phyloP scores from a whole-genome alignment of 345 rosid species.

The Salix exigua region DNA sequence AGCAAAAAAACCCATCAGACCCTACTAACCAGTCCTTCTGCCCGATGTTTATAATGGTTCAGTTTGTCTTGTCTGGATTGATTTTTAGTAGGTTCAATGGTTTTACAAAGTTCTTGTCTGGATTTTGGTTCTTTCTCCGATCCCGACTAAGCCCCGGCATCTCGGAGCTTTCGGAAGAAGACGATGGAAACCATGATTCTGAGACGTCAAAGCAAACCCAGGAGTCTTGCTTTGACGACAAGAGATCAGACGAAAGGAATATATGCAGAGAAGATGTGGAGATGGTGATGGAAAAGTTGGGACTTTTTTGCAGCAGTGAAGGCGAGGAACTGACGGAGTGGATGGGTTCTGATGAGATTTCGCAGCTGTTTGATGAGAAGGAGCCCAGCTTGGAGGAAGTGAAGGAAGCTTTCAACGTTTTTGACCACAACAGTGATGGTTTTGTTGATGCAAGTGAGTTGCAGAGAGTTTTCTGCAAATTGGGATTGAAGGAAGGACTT shows the following conservation, averaged over 20 bases:
- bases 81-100: slow-evolving; percentile 18
- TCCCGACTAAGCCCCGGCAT: slow-evolving; percentile 21
- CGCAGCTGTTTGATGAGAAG: slow-evolving; percentile 61
- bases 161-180: slow-evolving; percentile 12
- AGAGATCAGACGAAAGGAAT: slow-evolving; percentile 21
- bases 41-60: slow-evolving; percentile 24
- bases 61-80: slow-evolving; percentile 23
- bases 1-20: slow-evolving; percentile 33
- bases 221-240: slow-evolving; percentile 2
- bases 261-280: slow-evolving; percentile 51
- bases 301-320: slow-evolving; percentile 41
- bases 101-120: slow-evolving; percentile 31
- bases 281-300: slow-evolving; percentile 59
- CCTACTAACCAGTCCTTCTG: slow-evolving; percentile 16
- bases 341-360: slow-evolving; percentile 38
- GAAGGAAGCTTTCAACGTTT: slow-evolving; percentile 73
- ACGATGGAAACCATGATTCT: slow-evolving; percentile 24
- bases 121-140: slow-evolving; percentile 31
- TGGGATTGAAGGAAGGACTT: slow-evolving; percentile 53
- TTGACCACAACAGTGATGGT: slow-evolving; percentile 75
- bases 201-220: slow-evolving; percentile 15
- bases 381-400: slow-evolving; percentile 77
- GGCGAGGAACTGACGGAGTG: slow-evolving; percentile 35
- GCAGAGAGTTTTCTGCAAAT: slow-evolving; percentile 51
- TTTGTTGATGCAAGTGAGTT: slow-evolving; percentile 67